Conservation (phyloP, 2,329 filamentous ascomycete species). For the Dryadomyces quercivorus region DNA sequence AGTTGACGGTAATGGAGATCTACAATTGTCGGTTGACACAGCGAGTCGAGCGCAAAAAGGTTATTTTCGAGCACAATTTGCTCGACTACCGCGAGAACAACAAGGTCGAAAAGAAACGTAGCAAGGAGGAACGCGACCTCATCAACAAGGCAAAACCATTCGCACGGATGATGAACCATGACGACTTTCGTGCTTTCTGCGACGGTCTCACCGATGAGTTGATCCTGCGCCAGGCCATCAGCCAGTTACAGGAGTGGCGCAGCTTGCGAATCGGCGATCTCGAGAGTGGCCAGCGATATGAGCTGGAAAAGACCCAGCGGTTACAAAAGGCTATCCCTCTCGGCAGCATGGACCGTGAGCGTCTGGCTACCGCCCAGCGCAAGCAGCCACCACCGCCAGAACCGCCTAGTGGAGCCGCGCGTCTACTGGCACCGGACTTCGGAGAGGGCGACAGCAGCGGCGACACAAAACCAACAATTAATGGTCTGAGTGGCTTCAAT, state of each 20-base stretch:
- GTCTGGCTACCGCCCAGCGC: conserved; percentile 59
- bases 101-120: conserved; percentile 82
- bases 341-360: conserved; percentile 72
- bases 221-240: conserved; percentile 79
- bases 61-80: conserved; percentile 89
- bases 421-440: conserved; percentile 49
- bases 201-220: conserved; percentile 82
- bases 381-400: conserved; percentile 57
- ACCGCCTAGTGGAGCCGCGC: conserved; percentile 64
- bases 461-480: conserved; percentile 11
- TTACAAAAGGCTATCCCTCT: conserved; percentile 59
- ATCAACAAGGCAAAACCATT: conserved; percentile 93
- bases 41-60: conserved; percentile 86
- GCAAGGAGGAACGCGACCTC: conserved; percentile 87
- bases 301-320: conserved; percentile 71
- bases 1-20: conserved; percentile 96
- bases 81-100: conserved; percentile 89
- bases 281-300: conserved; percentile 80
- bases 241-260: conserved; percentile 90
- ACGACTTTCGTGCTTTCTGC: conserved; percentile 78
- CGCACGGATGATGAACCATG: conserved; percentile 88
- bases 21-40: conserved; percentile 89
- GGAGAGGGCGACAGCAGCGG: neutral
- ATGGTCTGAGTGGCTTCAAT: conserved; percentile 21
- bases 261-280: conserved; percentile 73